phyloP scores from a whole-genome alignment of 2,329 filamentous ascomycete species.

The Apiospora phragmitis region DNA sequence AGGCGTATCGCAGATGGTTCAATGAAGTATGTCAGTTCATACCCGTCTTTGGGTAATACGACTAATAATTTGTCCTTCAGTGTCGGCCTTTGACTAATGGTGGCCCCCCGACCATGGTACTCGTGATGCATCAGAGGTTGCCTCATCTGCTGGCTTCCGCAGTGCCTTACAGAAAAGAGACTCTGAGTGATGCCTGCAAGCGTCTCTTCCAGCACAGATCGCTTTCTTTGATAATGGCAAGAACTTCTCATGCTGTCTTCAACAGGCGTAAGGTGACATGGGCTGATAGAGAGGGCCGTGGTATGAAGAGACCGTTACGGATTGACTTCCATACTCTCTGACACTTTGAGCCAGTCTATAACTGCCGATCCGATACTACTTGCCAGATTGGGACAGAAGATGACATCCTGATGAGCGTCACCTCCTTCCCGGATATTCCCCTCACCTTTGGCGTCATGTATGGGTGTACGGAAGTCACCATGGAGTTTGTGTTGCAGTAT shows the following conservation, averaged over 20 bases:
- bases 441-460: not conserved
- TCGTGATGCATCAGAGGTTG: not conserved
- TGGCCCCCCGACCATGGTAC: not conserved
- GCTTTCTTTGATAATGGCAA: not conserved
- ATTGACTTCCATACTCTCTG: not conserved
- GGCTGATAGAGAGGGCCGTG: not conserved
- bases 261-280: not conserved
- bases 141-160: accelerated
- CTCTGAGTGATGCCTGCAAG: not conserved
- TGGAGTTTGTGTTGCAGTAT: not conserved
- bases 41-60: not conserved
- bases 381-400: not conserved
- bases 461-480: not conserved
- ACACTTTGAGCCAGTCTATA: not conserved
- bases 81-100: not conserved
- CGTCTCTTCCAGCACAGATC: not conserved
- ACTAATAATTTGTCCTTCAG: not conserved
- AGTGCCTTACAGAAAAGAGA: not conserved
- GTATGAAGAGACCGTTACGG: not conserved
- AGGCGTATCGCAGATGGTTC: not conserved
- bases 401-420: not conserved
- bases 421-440: not conserved
- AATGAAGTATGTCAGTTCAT: not conserved
- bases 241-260: not conserved
- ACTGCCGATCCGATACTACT: not conserved